Percentiles rank a stretch among this genome's conserved stretches.
Evolutionary conservation across 441 rosid species (phyloP).

Genomic region (Eruca vesicaria): DNA sequence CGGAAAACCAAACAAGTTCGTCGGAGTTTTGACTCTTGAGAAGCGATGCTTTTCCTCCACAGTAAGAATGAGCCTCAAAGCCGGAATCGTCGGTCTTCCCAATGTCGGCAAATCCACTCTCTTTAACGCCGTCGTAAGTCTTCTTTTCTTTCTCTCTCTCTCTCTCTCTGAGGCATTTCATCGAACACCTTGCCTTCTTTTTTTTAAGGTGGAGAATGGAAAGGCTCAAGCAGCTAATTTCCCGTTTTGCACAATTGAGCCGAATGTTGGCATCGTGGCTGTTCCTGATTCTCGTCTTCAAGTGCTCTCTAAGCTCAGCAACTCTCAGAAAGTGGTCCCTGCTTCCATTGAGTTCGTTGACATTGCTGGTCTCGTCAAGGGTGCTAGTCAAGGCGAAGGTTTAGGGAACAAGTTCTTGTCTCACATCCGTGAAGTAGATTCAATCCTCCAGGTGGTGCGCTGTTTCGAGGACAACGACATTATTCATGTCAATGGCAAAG

Average conservation of each 20-base stretch:
- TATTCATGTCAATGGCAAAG: conserved; percentile 82
- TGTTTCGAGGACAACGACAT: conserved; percentile 94
- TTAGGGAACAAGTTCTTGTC: conserved; percentile 92
- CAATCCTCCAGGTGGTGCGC: conserved; percentile 93
- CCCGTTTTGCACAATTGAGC: conserved; percentile 97
- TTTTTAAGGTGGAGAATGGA: conserved; percentile 99
- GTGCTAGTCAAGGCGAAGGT: conserved; percentile 99
- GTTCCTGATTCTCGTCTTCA: conserved; percentile 90
- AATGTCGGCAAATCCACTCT: conserved; percentile 97
- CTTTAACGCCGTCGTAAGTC: conserved; percentile 88
- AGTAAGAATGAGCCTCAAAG: conserved; percentile 83
- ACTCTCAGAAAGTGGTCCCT: conserved; percentile 74
- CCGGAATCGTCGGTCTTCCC: conserved; percentile 98
- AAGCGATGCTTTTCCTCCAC: conserved; percentile 54
- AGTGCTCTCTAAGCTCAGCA: conserved; percentile 79
- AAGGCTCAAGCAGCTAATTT: conserved; percentile 99
- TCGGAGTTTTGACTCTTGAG: conserved; percentile 37
- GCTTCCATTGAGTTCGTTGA: conserved; percentile 95
- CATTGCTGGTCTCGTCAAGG: conserved; percentile 98
- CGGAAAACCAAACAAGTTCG: conserved; percentile 11
- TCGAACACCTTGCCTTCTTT: conserved; percentile 25
- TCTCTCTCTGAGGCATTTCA: conserved; percentile 16
- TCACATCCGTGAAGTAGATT: conserved; percentile 91
- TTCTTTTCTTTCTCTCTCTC: no score
- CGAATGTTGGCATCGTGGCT: conserved; percentile 93